Evolutionary conservation across 1,284 basidiomycete genomes (phyloP), one percentile per base, ranked within the genome.

Genomic region (Bondarzewia mesenterica): DNA sequence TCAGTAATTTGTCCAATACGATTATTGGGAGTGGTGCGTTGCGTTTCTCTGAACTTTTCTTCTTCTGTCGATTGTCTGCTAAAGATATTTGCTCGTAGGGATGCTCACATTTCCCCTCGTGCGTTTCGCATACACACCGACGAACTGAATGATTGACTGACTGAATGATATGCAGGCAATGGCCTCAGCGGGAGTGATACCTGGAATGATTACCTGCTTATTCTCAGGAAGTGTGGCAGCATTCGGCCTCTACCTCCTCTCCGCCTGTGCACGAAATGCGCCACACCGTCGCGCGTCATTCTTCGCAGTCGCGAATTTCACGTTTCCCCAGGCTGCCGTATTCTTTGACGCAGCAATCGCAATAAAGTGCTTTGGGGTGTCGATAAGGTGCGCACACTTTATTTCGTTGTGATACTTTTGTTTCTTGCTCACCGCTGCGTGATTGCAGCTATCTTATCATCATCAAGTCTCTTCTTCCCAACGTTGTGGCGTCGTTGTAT

Each of bases 281-380:
- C 75, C 77, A 10, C 84, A 89, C 53, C 72, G 89, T 39, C 81
- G 78, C 32, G 75, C 93, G 8, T 93, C 90, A 22, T 97, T 96
- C 68, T 93, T 93, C 57, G 83, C 89, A 29, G 74, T 97, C 16
- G 79, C 91, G 1, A 75, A 86, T 57, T 69, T 96, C 53, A 93
- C 93, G 0, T 95, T 92, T 60, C 91, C 91, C 16, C 75, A 72
- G 32, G 87, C 86, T 0, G 86, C 88, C 0, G 73, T 90, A 47
- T 88, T 90, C 63, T 93, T 95, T 58, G 91, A 99, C 66, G 78
- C 85, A 3, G 94, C 95, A 6, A 97, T 99, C 58, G 94, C 93
- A 2, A 85, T 89, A 64, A 97, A 97, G 64, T 97, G 93, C 65
- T 95, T 95, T 63, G 96, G 96, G 26, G 96, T 99, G 7, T 93